phyloP scores from a whole-genome alignment of 2,329 filamentous ascomycete species.

The Fusarium brevicatenulatum region DNA sequence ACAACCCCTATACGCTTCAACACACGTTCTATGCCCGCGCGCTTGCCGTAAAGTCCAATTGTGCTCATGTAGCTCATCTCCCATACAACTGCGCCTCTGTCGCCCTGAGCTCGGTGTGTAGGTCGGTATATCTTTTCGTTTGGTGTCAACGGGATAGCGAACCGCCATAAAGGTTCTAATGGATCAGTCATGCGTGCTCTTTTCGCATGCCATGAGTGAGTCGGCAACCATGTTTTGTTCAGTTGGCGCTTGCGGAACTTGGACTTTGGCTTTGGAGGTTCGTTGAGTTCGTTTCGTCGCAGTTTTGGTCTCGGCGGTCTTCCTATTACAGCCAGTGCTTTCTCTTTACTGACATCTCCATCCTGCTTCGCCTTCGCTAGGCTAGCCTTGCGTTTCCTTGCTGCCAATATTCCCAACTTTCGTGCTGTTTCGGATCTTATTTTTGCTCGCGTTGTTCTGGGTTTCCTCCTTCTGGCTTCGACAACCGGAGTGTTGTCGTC shows the following conservation, averaged over 20 bases:
- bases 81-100: slow-evolving; percentile 85
- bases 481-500: slow-evolving; percentile 92
- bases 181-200: slow-evolving; percentile 87
- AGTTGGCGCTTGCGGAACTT: slow-evolving; percentile 88
- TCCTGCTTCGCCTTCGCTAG: slow-evolving; percentile 45
- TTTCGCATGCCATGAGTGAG: slow-evolving; percentile 94
- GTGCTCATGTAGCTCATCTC: slow-evolving; percentile 96
- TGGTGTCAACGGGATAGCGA: slow-evolving; percentile 84
- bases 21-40: slow-evolving; percentile 71
- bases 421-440: slow-evolving; percentile 81
- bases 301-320: slow-evolving; percentile 68
- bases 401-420: slow-evolving; percentile 71
- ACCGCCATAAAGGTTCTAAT: slow-evolving; percentile 85
- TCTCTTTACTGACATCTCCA: slow-evolving; percentile 17
- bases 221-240: slow-evolving; percentile 93
- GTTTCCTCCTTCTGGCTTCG: slow-evolving; percentile 70
- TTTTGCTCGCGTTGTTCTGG: slow-evolving; percentile 65
- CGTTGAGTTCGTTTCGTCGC: slow-evolving; percentile 75
- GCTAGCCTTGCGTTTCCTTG: slow-evolving; percentile 61
- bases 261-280: slow-evolving; percentile 62
- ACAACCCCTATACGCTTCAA: slow-evolving; percentile 72
- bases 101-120: slow-evolving; percentile 81
- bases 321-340: slow-evolving; percentile 29
- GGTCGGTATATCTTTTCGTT: slow-evolving; percentile 90
- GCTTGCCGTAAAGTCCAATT: slow-evolving; percentile 77